phyloP scores from a whole-genome alignment of 2,329 filamentous ascomycete species.

The Colletotrichum sp. region DNA sequence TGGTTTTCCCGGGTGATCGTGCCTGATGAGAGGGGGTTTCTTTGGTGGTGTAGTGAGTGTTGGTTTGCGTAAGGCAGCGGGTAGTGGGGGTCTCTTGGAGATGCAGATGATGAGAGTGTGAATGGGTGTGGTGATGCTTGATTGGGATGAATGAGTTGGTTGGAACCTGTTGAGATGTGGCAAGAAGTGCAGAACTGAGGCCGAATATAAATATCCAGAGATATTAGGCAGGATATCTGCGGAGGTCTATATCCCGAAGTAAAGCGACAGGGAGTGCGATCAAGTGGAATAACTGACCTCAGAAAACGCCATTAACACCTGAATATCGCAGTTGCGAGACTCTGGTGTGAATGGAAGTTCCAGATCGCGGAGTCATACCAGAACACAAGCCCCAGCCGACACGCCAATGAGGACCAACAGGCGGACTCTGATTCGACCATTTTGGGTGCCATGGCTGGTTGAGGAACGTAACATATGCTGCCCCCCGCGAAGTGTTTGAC shows the following conservation, averaged over 20 bases:
- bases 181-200: not conserved
- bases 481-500: not conserved
- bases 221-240: not conserved
- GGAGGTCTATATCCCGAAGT: not conserved
- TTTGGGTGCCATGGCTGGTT: not conserved
- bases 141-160: not conserved
- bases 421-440: not conserved
- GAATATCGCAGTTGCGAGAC: not conserved
- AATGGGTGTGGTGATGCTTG: not conserved
- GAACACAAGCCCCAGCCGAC: not conserved
- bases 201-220: not conserved
- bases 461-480: not conserved
- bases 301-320: not conserved
- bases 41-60: not conserved
- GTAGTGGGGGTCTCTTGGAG: not conserved
- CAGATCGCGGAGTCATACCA: conserved; percentile 1
- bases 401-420: not conserved
- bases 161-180: not conserved
- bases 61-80: not conserved
- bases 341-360: not conserved
- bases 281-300: not conserved
- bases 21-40: not conserved
- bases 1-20: not conserved
- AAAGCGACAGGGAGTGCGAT: not conserved
- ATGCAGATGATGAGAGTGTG: not conserved